Evolutionary conservation across 306 rosid genomes (phyloP), one percentile per base, ranked within the genome.

Genomic region (Fragaria vesca): DNA sequence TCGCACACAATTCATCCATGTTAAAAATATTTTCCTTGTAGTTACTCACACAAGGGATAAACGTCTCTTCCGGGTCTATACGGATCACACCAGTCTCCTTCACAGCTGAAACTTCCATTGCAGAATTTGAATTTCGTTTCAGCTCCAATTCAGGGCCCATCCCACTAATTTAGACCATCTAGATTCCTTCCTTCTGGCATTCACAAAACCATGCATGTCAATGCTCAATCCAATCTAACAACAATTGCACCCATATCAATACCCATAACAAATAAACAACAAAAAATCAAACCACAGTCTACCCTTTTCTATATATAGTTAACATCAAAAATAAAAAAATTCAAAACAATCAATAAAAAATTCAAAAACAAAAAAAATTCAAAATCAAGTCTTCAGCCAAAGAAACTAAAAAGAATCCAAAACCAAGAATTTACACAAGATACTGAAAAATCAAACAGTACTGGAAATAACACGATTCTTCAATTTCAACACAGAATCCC

Each of bases 131-230:
- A 76, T 77, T 81, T 46, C 65, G 78, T 65, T 88, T 78, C 52
- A 78, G 68, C 74, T 79, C 87, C 76, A 86, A 82, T 45, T 85
- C 84, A 38, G 81, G 89, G 40, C 62, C 86, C 93, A 94, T 94
- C 77, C 81, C 76, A 45, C 76, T 34, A 47, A 78, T 75, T 79
- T 76, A 78, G 12, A 9, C 65, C 71, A 78, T 62, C 51, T 58
- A 61, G 55, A 30, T 51, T 58, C 66, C 45, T 28, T 76, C 71
- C 42, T 57, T 72, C 70, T 58, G 52, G 46, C 55, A 78, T 47
- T 69, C 73, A 18, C 24, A 71, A 47, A 24, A 67, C 18, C 17
- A 65, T 46, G 11, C 18, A 28, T 7, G 20, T 63, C 47, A 50
- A 72, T 26, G 11, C 16, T 55, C 1, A 3, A 76, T 66, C 15